Evolutionary conservation across 805 yeast genomes (phyloP).

Genomic region (Starmera pachycereana): DNA sequence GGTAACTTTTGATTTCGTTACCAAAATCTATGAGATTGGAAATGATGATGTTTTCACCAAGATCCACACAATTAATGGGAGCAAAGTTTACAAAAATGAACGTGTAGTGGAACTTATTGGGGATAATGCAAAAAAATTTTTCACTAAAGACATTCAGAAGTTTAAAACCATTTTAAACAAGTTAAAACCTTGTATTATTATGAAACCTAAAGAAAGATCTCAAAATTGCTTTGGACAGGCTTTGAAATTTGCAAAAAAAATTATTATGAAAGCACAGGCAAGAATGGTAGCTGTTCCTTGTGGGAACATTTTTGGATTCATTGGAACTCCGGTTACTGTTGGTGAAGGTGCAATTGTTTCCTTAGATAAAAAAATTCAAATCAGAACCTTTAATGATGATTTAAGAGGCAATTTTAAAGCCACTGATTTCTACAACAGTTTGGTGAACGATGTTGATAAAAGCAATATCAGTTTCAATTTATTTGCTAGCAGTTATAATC

Average conservation of each 20-base stretch:
- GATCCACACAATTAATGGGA: conserved; percentile 75
- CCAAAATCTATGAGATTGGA: conserved; percentile 60
- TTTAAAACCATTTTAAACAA: no score
- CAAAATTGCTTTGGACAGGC: conserved; percentile 88
- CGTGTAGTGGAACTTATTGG: no score
- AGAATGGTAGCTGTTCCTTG: conserved; percentile 69
- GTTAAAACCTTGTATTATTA: no score
- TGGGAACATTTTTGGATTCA: conserved; percentile 71
- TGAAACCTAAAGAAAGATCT: conserved; percentile 50
- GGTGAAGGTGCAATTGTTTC: conserved; percentile 93
- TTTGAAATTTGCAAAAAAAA: conserved; percentile 39
- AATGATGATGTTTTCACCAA: conserved; percentile 49
- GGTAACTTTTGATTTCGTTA: conserved; percentile 77
- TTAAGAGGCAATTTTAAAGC: conserved; percentile 80
- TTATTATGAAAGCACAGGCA: conserved; percentile 45
- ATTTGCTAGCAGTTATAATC: conserved; percentile 89
- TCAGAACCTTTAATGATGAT: conserved; percentile 91
- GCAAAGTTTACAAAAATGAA: conserved; percentile 44
- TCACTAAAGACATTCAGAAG: neutral
- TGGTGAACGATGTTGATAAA: conserved; percentile 24
- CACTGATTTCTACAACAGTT: conserved; percentile 50
- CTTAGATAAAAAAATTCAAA: conserved; percentile 76
- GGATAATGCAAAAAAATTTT: no score
- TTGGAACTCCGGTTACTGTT: conserved; percentile 89
- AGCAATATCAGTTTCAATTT: conserved; percentile 59